Conservation (phyloP, 164 flowering plant species). For the Sedum album region DNA sequence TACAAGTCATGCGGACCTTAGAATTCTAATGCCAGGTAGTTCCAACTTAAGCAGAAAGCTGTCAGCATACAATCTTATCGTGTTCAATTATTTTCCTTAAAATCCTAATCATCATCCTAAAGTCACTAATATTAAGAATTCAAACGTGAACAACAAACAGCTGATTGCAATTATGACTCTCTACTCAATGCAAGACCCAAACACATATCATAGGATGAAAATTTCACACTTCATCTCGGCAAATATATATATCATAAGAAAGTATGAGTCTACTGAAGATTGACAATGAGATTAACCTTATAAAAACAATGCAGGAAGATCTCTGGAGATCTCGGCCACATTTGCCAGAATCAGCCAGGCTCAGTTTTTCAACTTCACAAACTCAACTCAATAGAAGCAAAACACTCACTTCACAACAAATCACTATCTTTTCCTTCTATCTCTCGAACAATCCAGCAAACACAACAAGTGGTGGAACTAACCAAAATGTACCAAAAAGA, state of each 20-base stretch:
- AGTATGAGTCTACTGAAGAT: background rate
- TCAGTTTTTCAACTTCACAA: slow-evolving; percentile 5
- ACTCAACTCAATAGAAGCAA: slow-evolving; percentile 4
- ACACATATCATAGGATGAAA: background rate
- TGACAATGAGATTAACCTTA: slow-evolving; percentile 31
- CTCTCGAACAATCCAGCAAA: background rate
- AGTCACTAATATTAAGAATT: background rate
- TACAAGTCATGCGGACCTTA: background rate
- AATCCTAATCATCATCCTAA: background rate
- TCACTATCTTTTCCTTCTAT: background rate
- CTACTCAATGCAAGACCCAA: background rate
- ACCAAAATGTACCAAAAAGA: background rate
- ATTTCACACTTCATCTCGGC: background rate
- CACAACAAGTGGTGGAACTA: background rate
- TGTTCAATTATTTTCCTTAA: background rate
- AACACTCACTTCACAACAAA: slow-evolving; percentile 7
- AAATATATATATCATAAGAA: background rate
- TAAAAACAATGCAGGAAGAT: slow-evolving; percentile 24
- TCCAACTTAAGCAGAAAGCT: slow-evolving; percentile 1
- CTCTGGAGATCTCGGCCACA: slow-evolving; percentile 26
- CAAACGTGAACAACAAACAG: background rate
- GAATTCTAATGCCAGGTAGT: slow-evolving; percentile 4
- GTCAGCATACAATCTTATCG: background rate
- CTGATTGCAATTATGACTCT: background rate
- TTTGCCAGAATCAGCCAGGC: slow-evolving; percentile 18